Base-by-base conservation (phyloP, 2,329 filamentous ascomycete genomes). In the Xylaria multiplex region DNA sequence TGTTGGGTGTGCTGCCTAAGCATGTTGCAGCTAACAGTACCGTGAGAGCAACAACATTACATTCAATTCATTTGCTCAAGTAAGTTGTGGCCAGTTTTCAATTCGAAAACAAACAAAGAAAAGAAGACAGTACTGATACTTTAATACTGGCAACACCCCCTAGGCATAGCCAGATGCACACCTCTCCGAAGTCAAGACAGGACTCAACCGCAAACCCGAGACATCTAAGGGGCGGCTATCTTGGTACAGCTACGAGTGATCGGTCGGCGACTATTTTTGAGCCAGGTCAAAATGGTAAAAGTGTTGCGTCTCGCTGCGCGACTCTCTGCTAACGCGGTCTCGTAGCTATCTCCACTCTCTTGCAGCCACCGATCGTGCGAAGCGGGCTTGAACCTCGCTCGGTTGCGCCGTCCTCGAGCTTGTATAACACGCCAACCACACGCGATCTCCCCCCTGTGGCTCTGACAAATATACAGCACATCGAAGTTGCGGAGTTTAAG, bases 371-470 rank as follows among this genome's bases (percentile, higher is more conserved):
- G 3, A 96, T 97, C 71, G 88, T 96, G 65, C 88, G 94, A 69
- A 96, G 93, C 3, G 93, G 94, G 60, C 86, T 97, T 58, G 84
- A 93, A 62, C 91, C 93, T 27, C 91, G 96, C 77, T 91, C 90
- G 0, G 84, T 90, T 42, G 3, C 50, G 35, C 50, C 50, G 50
- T 7, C 50, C 14, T 40, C 50, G 22, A 91, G 88, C 73, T 84
- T 89, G 14, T 92, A 95, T 74, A 94, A 90, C 72, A 89, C 92
- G n/a, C 95, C 95, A 0, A 96, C 93, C 1, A 85, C 91, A 27
- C 88, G 89, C 78, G 95, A 99, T 76, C 98, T 98, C 35, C 94
- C 94, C 1, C 94, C 95, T 0, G 95, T 99, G 0, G 90, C 93
- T 0, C 83, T 98, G 67, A 94, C 93, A 6, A 97, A 97, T 73